A percentile compares a stretch with the other conserved stretches of the same genome.
Evolutionary conservation across 2,329 filamentous ascomycete species (phyloP).

Genomic region (Rugonectria rugulosa): DNA sequence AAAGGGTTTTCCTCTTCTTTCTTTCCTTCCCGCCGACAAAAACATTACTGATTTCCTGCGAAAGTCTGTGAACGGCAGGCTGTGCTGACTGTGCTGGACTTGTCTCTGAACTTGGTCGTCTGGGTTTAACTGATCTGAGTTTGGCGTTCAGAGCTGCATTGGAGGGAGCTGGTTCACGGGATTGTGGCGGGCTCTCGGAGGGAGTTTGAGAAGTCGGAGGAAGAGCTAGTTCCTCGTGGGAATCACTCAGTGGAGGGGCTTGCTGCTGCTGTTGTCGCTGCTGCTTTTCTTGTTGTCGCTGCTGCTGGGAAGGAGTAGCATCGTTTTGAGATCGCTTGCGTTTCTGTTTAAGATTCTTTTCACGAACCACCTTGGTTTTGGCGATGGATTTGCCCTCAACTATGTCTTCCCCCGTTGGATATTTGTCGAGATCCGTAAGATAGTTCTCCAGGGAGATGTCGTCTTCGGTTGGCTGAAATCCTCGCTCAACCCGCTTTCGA

Average conservation of each 20-base stretch:
- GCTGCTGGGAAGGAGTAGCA: too few relatives aligned
- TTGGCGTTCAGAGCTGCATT: constrained; percentile 14
- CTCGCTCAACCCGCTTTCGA: constrained; percentile 49
- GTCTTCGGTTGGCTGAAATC: constrained; percentile 40
- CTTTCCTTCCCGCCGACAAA: constrained; percentile 53
- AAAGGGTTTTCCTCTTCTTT: constrained; percentile 47
- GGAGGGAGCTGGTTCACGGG: neutral
- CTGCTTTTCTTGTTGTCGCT: too few relatives aligned
- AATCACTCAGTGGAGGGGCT: too few relatives aligned
- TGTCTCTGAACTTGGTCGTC: constrained; percentile 7
- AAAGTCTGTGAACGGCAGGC: constrained; percentile 3
- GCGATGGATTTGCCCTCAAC: too few relatives aligned
- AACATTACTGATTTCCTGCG: constrained; percentile 48
- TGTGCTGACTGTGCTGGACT: constrained; percentile 10
- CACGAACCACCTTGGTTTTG: too few relatives aligned
- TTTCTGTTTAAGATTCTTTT: too few relatives aligned
- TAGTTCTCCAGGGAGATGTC: constrained; percentile 33
- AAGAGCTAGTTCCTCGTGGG: too few relatives aligned
- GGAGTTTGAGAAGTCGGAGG: neutral
- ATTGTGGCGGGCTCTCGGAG: neutral
- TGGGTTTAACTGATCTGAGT: neutral
- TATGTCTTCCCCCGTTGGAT: constrained; percentile 22
- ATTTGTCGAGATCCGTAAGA: constrained; percentile 23
- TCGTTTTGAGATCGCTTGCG: too few relatives aligned
- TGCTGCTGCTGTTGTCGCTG: too few relatives aligned